Percentiles rank a stretch among this genome's conserved stretches.
Conservation (phyloP, 1,139 yeast genomes). For the Yamadazyma pseudoaaseri region DNA sequence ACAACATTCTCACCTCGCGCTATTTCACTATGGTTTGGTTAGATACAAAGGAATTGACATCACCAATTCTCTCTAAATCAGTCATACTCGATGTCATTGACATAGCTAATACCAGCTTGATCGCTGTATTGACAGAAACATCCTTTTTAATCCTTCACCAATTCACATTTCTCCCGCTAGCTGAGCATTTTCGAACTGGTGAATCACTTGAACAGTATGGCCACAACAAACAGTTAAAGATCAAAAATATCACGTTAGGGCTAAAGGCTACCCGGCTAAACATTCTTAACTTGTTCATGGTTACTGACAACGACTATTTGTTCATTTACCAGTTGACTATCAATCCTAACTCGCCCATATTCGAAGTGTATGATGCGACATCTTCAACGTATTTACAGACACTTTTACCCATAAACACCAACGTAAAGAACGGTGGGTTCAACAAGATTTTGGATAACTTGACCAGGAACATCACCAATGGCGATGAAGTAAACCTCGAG, state of each 20-base stretch:
- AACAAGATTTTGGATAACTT: slow-evolving; percentile 35
- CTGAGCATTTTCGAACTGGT: slow-evolving; percentile 27
- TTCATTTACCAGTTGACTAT: slow-evolving; percentile 35
- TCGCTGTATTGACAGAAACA: slow-evolving; percentile 30
- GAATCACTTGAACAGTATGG: slow-evolving; percentile 40
- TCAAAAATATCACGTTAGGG: slow-evolving; percentile 16
- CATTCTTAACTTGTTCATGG: slow-evolving; percentile 33
- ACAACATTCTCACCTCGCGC: background rate
- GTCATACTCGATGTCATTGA: slow-evolving; percentile 24
- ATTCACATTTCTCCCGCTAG: slow-evolving; percentile 33
- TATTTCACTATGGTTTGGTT: slow-evolving; percentile 41
- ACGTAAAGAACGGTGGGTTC: slow-evolving; percentile 15
- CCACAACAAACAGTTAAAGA: slow-evolving; percentile 21
- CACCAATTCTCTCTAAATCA: slow-evolving; percentile 24
- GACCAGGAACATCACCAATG: slow-evolving; percentile 32
- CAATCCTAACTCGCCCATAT: slow-evolving; percentile 30
- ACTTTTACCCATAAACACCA: slow-evolving; percentile 25
- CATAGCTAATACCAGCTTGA: slow-evolving; percentile 34
- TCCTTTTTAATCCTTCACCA: slow-evolving; percentile 30
- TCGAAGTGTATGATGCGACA: slow-evolving; percentile 26
- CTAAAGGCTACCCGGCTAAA: slow-evolving; percentile 8
- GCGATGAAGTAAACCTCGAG: slow-evolving; percentile 29
- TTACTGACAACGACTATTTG: slow-evolving; percentile 31
- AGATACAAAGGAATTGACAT: slow-evolving; percentile 31
- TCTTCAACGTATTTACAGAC: slow-evolving; percentile 29